A percentile compares a stretch with the other conserved stretches of the same genome.
Evolutionary conservation across 208 protist genomes (phyloP).

Genomic region (Kentomonas sorsogonicus): DNA sequence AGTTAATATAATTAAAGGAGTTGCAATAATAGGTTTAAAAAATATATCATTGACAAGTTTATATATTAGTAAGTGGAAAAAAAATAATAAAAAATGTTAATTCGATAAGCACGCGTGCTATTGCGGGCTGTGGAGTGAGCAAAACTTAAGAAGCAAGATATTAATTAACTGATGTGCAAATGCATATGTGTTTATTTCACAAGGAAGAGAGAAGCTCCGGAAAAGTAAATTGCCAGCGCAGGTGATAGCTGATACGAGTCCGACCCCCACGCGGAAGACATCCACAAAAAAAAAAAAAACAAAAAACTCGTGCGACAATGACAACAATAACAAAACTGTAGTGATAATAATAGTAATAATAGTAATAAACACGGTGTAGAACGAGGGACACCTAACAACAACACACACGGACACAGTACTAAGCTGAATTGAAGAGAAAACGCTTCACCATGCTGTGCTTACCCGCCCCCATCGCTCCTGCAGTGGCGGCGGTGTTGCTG

Average conservation of each 20-base stretch:
- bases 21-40: too few species aligned
- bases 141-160: too few species aligned
- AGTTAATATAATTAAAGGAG: background rate
- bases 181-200: too few species aligned
- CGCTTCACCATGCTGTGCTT: slow-evolving; percentile 27
- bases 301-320: slow-evolving; percentile 3
- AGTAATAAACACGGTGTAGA: background rate
- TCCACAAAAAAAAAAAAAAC: slow-evolving; percentile 6
- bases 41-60: too few species aligned
- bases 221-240: too few species aligned
- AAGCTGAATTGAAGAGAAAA: background rate
- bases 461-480: slow-evolving; percentile 4
- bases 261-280: too few species aligned
- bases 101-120: too few species aligned
- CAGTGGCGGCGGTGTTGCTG: slow-evolving; percentile 10
- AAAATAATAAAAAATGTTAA: background rate
- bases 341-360: background rate
- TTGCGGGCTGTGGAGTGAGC: too few species aligned
- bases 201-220: too few species aligned
- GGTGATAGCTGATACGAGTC: too few species aligned
- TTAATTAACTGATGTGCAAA: too few species aligned
- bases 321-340: slow-evolving; percentile 9
- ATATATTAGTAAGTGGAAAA: too few species aligned
- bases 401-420: background rate
- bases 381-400: background rate